Evolutionary conservation across 164 flowering plant species (phyloP).

Genomic region (Echeveria elegans): DNA sequence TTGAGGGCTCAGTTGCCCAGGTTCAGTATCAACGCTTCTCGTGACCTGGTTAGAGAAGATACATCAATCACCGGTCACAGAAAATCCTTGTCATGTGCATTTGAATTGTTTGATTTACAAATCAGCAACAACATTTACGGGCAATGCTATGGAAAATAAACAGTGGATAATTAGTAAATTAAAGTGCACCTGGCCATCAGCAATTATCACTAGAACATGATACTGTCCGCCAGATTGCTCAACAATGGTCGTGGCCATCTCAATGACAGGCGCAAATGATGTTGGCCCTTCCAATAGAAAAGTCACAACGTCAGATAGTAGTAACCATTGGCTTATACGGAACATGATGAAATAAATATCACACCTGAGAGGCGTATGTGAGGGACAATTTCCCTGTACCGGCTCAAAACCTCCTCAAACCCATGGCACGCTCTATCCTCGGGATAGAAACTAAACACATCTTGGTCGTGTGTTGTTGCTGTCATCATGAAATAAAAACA

Average conservation of each 20-base stretch:
- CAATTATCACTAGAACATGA: slow-evolving; percentile 64
- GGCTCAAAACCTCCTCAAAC: slow-evolving; percentile 53
- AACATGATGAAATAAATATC: neutral
- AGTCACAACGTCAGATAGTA: neutral
- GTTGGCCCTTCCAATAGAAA: slow-evolving; percentile 42
- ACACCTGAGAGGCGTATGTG: slow-evolving; percentile 58
- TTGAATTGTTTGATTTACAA: neutral
- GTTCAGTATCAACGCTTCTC: slow-evolving; percentile 83
- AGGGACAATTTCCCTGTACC: slow-evolving; percentile 62
- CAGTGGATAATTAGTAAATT: neutral
- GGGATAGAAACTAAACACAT: slow-evolving; percentile 58
- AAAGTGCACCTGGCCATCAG: slow-evolving; percentile 64
- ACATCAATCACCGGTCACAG: neutral
- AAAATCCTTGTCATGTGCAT: neutral
- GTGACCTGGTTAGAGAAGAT: slow-evolving; percentile 45
- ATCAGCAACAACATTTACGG: neutral
- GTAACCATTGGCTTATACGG: slow-evolving; percentile 7
- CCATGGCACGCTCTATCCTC: slow-evolving; percentile 51
- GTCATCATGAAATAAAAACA: slow-evolving; percentile 9
- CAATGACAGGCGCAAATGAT: slow-evolving; percentile 67
- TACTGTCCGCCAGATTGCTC: slow-evolving; percentile 69
- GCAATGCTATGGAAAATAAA: neutral
- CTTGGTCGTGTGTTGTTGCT: slow-evolving; percentile 71
- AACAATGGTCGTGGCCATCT: slow-evolving; percentile 63
- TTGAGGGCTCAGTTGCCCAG: slow-evolving; percentile 70